Conservation (phyloP, 2,329 filamentous ascomycete genomes). For the Emmonsiellopsis sp. region DNA sequence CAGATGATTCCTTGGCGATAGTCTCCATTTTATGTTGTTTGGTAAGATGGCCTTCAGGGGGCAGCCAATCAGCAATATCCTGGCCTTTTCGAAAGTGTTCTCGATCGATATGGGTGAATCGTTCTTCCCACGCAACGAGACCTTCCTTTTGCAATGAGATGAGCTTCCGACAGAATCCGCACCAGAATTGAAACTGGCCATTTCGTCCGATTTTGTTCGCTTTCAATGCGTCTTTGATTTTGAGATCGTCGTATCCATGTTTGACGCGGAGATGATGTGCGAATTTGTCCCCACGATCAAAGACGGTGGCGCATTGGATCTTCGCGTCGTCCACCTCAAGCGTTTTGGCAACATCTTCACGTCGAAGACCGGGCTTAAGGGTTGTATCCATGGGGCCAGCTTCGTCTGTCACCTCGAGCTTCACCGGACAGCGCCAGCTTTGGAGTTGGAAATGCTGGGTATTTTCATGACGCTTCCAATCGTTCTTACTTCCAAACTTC, state of each 20-base stretch:
- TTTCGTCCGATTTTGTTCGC: conserved; percentile 55
- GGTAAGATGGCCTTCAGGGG: conserved; percentile 13
- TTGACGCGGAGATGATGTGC: conserved; percentile 50
- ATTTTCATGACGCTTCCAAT: conserved; percentile 88
- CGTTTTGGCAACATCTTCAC: not conserved
- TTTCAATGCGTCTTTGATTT: conserved; percentile 31
- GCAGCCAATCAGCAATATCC: conserved; percentile 26
- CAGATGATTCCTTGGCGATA: not conserved
- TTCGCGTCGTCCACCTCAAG: not conserved
- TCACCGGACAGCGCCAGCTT: conserved; percentile 56
- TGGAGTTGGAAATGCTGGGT: conserved; percentile 66
- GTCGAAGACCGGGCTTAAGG: not conserved
- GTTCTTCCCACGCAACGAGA: conserved; percentile 49
- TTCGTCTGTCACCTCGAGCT: conserved; percentile 9
- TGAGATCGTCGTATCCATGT: conserved; percentile 33
- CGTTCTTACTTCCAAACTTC: conserved; percentile 81
- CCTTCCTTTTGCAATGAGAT: conserved; percentile 45
- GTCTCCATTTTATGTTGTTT: not conserved
- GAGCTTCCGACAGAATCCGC: conserved; percentile 64
- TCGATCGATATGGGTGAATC: conserved; percentile 66
- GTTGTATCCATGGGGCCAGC: conserved; percentile 14
- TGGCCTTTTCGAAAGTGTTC: conserved; percentile 35
- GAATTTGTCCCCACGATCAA: conserved; percentile 52
- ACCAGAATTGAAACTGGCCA: conserved; percentile 66
- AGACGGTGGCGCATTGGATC: conserved; percentile 48